These are phyloP conservation scores for Pseudodiploospora longispora DNA, from an alignment of 2,329 filamentous ascomycete species.

Conservation along the genomic window DNA sequence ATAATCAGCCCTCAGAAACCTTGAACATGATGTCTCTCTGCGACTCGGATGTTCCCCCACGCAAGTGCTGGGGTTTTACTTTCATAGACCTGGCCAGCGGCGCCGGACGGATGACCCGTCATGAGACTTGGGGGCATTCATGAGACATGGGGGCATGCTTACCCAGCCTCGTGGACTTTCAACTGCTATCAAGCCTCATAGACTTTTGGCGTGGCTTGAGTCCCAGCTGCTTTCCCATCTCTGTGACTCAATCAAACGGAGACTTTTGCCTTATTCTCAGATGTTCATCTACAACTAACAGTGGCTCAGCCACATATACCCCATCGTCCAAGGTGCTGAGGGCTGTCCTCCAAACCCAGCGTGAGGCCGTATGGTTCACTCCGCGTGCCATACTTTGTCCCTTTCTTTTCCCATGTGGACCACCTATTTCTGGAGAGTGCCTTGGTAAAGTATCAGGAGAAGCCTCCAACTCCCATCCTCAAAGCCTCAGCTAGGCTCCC, in stretches of 20 bases:
- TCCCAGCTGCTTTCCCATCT: too few species aligned
- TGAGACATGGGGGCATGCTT: constrained; percentile 2
- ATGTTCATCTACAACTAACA: too few species aligned
- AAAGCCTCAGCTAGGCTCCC: constrained; percentile 5
- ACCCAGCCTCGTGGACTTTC: constrained; percentile 8
- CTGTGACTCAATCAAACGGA: too few species aligned
- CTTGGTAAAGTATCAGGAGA: background rate
- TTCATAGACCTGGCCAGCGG: background rate
- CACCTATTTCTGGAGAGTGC: constrained; percentile 6
- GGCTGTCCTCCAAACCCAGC: too few species aligned
- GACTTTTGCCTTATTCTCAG: too few species aligned
- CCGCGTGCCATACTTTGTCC: constrained; percentile 6
- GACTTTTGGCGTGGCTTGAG: background rate
- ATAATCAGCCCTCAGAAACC: too few species aligned
- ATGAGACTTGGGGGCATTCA: constrained; percentile 5
- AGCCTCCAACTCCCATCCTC: background rate
- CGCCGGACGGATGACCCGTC: constrained; percentile 6
- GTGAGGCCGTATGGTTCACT: constrained; percentile 2
- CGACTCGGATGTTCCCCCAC: too few species aligned
- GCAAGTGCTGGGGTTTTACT: background rate
- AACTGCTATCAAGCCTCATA: background rate
- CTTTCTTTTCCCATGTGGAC: constrained; percentile 6
- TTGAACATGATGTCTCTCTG: too few species aligned
- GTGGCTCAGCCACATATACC: too few species aligned
- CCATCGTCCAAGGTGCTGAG: too few species aligned